Base-by-base conservation (phyloP, 202 grass and related monocot species). In the Carex sylvatica region DNA sequence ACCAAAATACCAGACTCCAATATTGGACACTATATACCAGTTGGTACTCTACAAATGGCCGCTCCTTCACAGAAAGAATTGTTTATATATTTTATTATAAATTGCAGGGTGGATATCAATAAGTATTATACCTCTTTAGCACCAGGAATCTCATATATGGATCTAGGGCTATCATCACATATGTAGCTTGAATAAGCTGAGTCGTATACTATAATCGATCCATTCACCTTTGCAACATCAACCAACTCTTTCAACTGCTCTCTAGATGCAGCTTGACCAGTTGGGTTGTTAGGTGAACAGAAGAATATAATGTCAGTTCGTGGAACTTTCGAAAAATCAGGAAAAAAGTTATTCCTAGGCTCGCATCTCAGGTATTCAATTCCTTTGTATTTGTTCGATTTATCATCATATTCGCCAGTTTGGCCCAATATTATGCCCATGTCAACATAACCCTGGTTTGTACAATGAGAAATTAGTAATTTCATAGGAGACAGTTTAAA, bases 221-320 rank as follows among this genome's bases (percentile, higher is more conserved):
- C 96, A 79, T 99, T 99, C 23, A 70, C 64, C 15, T 86, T 86
- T 0, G 93, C 96, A 66, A 93, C 85, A 18, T 88, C 87, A 1
- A 99, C 93, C 12, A 99, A 90, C 81, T 93, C 89, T 4, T 75
- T 72, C 19, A 99, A 84, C 86, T 99, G 93, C 72, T 86, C 80
- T 9, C 83, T 55, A 0, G 92, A 93, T 16, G 96, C 93, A 0
- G 70, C 92, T 61, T 99, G 91, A 16, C 93, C 96, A 13, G 92
- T 99, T 0, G 96, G 96, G 82, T 99, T 99, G 88, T 99, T 99
- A 8, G 96, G 96, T 16, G 96, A 99, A 91, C 96, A 99, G 71
- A 99, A 92, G 89, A 95, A 99, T 89, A 99, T 92, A 22, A 99
- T 80, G 86, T 95, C 95, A 19, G 95, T 98, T 61, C 87, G 86